Conservation (phyloP, 1,284 basidiomycete genomes). For the Meripilus lineatus region DNA sequence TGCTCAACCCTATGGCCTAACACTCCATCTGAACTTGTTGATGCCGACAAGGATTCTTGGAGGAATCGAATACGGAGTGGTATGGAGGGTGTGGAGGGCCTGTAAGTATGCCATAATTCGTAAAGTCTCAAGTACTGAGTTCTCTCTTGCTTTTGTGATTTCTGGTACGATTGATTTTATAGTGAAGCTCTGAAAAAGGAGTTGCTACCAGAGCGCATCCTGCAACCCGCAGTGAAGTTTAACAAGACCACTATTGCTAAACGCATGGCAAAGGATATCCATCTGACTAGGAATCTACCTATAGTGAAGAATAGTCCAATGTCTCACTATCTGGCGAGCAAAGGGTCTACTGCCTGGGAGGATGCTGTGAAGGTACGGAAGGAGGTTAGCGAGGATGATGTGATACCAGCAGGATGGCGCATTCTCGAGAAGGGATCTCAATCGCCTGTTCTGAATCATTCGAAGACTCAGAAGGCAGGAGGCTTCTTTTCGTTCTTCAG, state of each 20-base stretch:
- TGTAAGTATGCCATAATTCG: constrained; percentile 43
- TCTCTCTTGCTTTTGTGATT: too few species aligned
- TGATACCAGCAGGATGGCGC: constrained; percentile 63
- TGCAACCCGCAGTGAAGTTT: constrained; percentile 39
- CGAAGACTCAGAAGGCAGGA: constrained; percentile 44
- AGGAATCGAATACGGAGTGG: constrained; percentile 35
- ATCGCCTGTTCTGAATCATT: constrained; percentile 18
- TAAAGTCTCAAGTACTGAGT: too few species aligned
- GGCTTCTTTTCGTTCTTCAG: constrained; percentile 69
- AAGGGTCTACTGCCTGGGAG: constrained; percentile 72
- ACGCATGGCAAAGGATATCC: constrained; percentile 52
- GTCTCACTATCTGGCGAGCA: constrained; percentile 56
- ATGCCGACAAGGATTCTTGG: constrained; percentile 22
- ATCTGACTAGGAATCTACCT: constrained; percentile 53
- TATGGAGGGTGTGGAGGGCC: constrained; percentile 41
- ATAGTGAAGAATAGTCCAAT: constrained; percentile 56
- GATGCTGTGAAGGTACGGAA: constrained; percentile 52
- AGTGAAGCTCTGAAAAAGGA: constrained; percentile 12
- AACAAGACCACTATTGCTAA: constrained; percentile 50
- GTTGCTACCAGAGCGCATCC: constrained; percentile 25
- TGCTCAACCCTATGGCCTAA: constrained; percentile 46
- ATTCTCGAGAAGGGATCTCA: constrained; percentile 43
- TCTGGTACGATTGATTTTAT: too few species aligned
- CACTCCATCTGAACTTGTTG: constrained; percentile 12
- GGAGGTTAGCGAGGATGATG: constrained; percentile 45